A percentile compares a stretch with the other conserved stretches of the same genome.
phyloP scores from a whole-genome alignment of 768 basidiomycete genomes.

The Lactarius akahatsu region DNA sequence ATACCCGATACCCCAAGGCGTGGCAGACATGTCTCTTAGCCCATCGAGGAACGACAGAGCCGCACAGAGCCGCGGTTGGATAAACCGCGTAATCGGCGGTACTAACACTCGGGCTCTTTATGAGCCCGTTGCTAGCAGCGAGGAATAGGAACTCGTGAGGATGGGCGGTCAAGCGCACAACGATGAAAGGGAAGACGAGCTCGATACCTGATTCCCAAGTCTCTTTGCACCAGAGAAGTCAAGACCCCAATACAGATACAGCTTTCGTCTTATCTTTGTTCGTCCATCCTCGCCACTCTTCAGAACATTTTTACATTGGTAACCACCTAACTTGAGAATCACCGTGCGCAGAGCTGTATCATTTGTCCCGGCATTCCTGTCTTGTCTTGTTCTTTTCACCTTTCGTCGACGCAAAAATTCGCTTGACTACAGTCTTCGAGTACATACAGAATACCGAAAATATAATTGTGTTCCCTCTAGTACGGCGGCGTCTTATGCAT shows the following conservation, averaged over 20 bases:
- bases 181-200: slow-evolving; percentile 34
- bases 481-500: not conserved
- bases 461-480: slow-evolving; percentile 3
- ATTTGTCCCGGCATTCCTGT: not conserved
- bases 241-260: slow-evolving; percentile 4
- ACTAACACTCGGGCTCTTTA: slow-evolving; percentile 43
- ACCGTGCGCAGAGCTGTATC: slow-evolving; percentile 5
- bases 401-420: not conserved
- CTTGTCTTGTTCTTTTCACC: not conserved
- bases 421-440: not conserved
- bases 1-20: slow-evolving; percentile 42
- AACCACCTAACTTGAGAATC: slow-evolving; percentile 4
- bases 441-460: not conserved
- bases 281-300: slow-evolving; percentile 24
- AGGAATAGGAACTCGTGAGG: slow-evolving; percentile 61
- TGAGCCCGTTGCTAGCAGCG: slow-evolving; percentile 46
- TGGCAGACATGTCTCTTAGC: slow-evolving; percentile 39
- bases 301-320: not conserved
- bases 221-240: slow-evolving; percentile 3
- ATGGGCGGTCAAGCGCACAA: slow-evolving; percentile 40
- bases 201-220: slow-evolving; percentile 14
- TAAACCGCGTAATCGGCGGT: slow-evolving; percentile 50
- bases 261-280: slow-evolving; percentile 20
- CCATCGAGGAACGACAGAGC: slow-evolving; percentile 32
- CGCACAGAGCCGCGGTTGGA: slow-evolving; percentile 43